These are phyloP conservation scores for Aspergillus ostianus DNA, from an alignment of 495 filamentous ascomycete species.

Conservation along the genomic window DNA sequence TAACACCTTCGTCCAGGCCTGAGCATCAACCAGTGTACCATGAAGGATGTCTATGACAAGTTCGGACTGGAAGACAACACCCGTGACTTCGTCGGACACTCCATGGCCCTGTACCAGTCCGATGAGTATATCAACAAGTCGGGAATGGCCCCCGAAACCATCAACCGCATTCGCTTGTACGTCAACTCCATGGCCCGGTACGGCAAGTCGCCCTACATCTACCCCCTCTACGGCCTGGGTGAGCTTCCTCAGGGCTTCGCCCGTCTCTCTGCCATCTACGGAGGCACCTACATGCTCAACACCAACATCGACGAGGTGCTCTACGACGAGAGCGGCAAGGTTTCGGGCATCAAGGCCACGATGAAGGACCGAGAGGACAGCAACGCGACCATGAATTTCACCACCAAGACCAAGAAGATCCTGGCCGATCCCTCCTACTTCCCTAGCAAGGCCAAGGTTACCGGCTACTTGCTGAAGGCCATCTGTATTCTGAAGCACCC, in stretches of 20 bases:
- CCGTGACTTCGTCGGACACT: conserved; percentile 94
- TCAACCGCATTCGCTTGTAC: conserved; percentile 91
- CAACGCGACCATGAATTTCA: conserved; percentile 83
- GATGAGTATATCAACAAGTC: conserved; percentile 77
- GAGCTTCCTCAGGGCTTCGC: conserved; percentile 98
- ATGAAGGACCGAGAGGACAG: conserved; percentile 81
- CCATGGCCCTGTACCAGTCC: conserved; percentile 92
- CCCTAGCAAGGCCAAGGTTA: conserved; percentile 79
- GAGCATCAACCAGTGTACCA: conserved; percentile 72
- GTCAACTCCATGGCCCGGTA: conserved; percentile 97
- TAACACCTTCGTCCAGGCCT: conserved; percentile 80
- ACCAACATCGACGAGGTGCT: conserved; percentile 85
- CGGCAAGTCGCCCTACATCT: conserved; percentile 99
- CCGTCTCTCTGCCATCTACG: conserved; percentile 94
- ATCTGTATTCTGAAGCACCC: conserved; percentile 98
- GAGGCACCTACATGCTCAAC: conserved; percentile 99
- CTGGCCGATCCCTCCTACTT: conserved; percentile 97
- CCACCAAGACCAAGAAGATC: conserved; percentile 94
- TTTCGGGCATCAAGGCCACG: conserved; percentile 91
- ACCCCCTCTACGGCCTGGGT: conserved; percentile 94
- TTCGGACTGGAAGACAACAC: conserved; percentile 91
- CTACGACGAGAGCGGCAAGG: conserved; percentile 75
- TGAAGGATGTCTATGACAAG: conserved; percentile 98
- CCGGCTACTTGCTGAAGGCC: conserved; percentile 87
- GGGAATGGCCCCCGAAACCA: conserved; percentile 78